Conservation (phyloP, 108 stramenopile species). For the Ochromonas danica region DNA sequence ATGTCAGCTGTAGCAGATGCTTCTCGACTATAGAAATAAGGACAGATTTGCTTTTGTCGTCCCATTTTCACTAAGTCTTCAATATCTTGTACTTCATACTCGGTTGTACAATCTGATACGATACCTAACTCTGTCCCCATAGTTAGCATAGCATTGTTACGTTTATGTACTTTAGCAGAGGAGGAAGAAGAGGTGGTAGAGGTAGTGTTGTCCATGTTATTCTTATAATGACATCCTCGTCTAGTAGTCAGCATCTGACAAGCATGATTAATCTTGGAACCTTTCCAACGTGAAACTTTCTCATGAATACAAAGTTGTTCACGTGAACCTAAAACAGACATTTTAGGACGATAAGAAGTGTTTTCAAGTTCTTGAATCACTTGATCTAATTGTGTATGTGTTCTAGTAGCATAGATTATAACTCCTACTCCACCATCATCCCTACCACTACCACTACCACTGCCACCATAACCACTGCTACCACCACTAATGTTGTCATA, state of each 20-base stretch:
- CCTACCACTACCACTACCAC: neutral
- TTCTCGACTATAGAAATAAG: conserved; percentile 82
- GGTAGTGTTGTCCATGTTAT: conserved; percentile 67
- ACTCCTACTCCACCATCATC: neutral
- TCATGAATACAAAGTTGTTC: conserved; percentile 97
- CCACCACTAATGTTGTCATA: too few relatives aligned
- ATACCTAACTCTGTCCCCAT: neutral
- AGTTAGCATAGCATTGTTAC: neutral
- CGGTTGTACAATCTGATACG: neutral
- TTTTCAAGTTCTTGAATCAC: conserved; percentile 86
- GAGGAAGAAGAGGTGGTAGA: neutral
- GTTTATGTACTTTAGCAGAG: too few relatives aligned
- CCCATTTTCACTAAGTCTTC: conserved; percentile 85
- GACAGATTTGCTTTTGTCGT: conserved; percentile 73
- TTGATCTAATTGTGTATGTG: conserved; percentile 92
- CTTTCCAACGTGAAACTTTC: conserved; percentile 69
- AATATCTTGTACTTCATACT: conserved; percentile 74
- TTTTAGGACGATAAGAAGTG: conserved; percentile 83
- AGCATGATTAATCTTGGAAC: conserved; percentile 71
- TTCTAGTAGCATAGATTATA: conserved; percentile 94
- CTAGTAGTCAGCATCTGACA: conserved; percentile 70
- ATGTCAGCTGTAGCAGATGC: conserved; percentile 74
- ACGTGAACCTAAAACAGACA: conserved; percentile 84
- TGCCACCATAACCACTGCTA: conserved; percentile 27
- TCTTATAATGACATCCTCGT: conserved; percentile 65